Conservation (phyloP, 2,329 filamentous ascomycete species). For the Paecilomyces sp. region DNA sequence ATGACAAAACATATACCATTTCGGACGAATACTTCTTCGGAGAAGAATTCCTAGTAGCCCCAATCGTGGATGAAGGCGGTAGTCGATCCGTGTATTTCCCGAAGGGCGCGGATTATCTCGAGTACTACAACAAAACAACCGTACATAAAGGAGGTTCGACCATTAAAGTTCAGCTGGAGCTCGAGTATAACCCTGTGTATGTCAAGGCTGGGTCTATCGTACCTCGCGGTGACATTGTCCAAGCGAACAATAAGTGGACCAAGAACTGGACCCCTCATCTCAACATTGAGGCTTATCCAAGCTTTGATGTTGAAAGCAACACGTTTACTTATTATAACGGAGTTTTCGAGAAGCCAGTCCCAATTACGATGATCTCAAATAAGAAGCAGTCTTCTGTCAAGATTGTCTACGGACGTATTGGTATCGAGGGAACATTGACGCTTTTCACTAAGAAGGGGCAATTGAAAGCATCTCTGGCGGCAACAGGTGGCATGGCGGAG, state of each 20-base stretch:
- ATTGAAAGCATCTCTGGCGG: background rate
- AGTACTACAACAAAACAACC: constrained; percentile 24
- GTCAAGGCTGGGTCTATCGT: constrained; percentile 27
- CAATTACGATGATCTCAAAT: background rate
- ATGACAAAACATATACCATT: background rate
- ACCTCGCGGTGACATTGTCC: constrained; percentile 23
- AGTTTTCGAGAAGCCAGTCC: background rate
- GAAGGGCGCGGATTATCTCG: constrained; percentile 17
- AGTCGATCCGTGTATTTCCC: constrained; percentile 26
- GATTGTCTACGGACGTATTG: background rate
- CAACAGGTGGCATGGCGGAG: background rate
- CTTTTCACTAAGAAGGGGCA: background rate
- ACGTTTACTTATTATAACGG: background rate
- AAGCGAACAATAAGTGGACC: constrained; percentile 28
- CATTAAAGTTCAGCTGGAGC: constrained; percentile 12
- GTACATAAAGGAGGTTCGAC: constrained; percentile 12
- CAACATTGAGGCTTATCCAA: constrained; percentile 24
- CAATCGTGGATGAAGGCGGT: constrained; percentile 20
- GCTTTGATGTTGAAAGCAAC: constrained; percentile 12
- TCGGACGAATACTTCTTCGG: constrained; percentile 1
- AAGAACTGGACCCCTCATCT: constrained; percentile 21
- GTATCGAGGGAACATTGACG: background rate
- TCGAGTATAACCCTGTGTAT: constrained; percentile 23
- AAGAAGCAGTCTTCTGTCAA: background rate
- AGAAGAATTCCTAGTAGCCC: constrained; percentile 22